A percentile compares a stretch with the other conserved stretches of the same genome.
phyloP scores from a whole-genome alignment of 768 basidiomycete genomes.

The Termitomyces sp. region DNA sequence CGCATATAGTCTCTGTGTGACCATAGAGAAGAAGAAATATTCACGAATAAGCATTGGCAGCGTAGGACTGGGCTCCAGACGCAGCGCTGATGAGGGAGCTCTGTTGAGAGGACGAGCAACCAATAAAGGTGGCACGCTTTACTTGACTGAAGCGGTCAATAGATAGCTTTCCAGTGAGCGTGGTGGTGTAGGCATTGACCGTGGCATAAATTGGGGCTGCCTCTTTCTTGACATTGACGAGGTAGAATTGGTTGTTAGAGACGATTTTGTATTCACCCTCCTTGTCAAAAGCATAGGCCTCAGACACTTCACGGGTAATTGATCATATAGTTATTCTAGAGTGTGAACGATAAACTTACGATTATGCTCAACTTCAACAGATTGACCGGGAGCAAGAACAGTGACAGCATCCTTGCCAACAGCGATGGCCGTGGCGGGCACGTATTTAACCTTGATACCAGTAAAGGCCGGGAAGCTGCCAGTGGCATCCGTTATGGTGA shows the following conservation, averaged over 20 bases:
- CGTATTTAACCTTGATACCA: slow-evolving; percentile 41
- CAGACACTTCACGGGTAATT: background rate
- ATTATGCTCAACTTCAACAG: too few relatives aligned
- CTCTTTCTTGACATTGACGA: slow-evolving; percentile 28
- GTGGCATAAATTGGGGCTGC: slow-evolving; percentile 30
- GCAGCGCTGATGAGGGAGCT: too few relatives aligned
- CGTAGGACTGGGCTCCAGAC: too few relatives aligned
- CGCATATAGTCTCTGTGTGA: too few relatives aligned
- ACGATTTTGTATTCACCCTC: slow-evolving; percentile 16
- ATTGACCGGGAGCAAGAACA: slow-evolving; percentile 18
- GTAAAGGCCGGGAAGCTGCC: slow-evolving; percentile 35
- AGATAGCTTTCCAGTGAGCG: slow-evolving; percentile 33
- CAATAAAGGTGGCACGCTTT: slow-evolving; percentile 32
- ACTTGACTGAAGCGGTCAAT: slow-evolving; percentile 22
- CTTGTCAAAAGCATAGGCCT: too few relatives aligned
- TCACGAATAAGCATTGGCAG: too few relatives aligned
- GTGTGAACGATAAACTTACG: slow-evolving; percentile 23
- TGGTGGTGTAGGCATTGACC: slow-evolving; percentile 10
- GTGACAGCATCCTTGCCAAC: slow-evolving; percentile 27
- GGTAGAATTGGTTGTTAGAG: slow-evolving; percentile 36
- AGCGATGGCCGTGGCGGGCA: slow-evolving; percentile 27
- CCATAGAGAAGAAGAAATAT: too few relatives aligned
- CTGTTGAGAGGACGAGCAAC: slow-evolving; percentile 31
- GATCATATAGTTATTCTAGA: background rate
- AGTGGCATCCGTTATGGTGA: slow-evolving; percentile 28